Evolutionary conservation across 371 early-diverging fungal species (phyloP).

Genomic region (Syncephalastrum contaminatum): DNA sequence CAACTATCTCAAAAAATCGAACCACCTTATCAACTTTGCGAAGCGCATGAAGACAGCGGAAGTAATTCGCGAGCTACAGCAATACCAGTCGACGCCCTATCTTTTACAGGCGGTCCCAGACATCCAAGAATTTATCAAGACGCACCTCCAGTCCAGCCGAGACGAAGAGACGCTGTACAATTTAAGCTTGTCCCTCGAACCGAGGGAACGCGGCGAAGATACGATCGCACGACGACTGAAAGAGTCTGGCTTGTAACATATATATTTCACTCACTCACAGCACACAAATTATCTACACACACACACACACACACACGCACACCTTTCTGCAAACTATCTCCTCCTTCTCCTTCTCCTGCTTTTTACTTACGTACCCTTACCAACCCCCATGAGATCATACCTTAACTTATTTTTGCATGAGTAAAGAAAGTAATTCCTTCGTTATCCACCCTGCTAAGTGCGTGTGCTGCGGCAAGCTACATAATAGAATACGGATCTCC

Average conservation of each 20-base stretch:
- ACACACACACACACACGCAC: background rate
- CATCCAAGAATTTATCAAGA: slow-evolving; percentile 78
- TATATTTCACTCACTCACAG: background rate
- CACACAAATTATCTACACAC: background rate
- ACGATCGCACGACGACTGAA: slow-evolving; percentile 60
- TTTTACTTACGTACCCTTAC: background rate
- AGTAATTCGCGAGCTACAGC: slow-evolving; percentile 87
- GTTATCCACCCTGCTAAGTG: too few relatives aligned
- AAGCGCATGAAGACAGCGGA: slow-evolving; percentile 86
- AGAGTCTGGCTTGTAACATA: slow-evolving; percentile 63
- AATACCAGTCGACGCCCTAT: slow-evolving; percentile 86
- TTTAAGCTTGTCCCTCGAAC: slow-evolving; percentile 68
- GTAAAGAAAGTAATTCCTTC: too few relatives aligned
- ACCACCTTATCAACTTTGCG: slow-evolving; percentile 84
- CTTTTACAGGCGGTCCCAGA: slow-evolving; percentile 75
- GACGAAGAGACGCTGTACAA: slow-evolving; percentile 74
- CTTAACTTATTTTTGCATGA: too few relatives aligned
- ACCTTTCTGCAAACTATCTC: too few relatives aligned
- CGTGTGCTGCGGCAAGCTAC: too few relatives aligned
- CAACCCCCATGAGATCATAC: background rate
- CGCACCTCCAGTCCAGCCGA: slow-evolving; percentile 55
- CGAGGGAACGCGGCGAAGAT: slow-evolving; percentile 67
- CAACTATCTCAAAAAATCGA: slow-evolving; percentile 62
- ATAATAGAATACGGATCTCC: too few relatives aligned
- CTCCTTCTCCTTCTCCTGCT: slow-evolving; percentile 3